Evolutionary conservation across 768 basidiomycete genomes (phyloP).

Genomic region (Pulveroboletus ravenelii): DNA sequence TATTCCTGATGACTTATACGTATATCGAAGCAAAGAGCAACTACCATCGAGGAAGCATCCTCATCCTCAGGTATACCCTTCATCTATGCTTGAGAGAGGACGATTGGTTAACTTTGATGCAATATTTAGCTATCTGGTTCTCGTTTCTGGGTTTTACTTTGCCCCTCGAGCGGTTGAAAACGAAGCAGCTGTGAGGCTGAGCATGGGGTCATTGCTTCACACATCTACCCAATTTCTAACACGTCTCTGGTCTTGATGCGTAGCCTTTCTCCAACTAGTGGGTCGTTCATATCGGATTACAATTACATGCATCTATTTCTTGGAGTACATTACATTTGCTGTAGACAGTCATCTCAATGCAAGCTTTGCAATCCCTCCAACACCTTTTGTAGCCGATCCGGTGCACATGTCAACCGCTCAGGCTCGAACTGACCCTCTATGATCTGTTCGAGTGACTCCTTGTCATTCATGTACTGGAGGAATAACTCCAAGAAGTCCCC

Average conservation of each 20-base stretch:
- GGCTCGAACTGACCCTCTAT: conserved; percentile 54
- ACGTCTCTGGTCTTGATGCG: conserved; percentile 11
- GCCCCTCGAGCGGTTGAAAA: conserved; percentile 49
- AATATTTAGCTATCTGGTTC: conserved; percentile 75
- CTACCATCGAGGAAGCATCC: conserved; percentile 94
- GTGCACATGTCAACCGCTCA: conserved; percentile 48
- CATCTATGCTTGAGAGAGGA: neutral
- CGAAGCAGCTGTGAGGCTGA: conserved; percentile 9
- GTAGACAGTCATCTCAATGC: conserved; percentile 37
- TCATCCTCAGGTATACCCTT: conserved; percentile 73
- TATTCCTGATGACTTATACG: conserved; percentile 97
- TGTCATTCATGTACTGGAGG: conserved; percentile 38
- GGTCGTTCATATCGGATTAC: conserved; percentile 5
- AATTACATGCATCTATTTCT: conserved; percentile 16
- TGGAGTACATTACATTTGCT: conserved; percentile 13
- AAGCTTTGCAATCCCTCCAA: conserved; percentile 51
- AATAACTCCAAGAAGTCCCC: conserved; percentile 80
- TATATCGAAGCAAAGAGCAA: conserved; percentile 99
- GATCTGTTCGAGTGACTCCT: conserved; percentile 45
- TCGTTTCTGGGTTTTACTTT: conserved; percentile 88
- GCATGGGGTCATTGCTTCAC: conserved; percentile 1
- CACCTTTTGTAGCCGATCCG: conserved; percentile 33
- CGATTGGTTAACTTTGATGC: neutral
- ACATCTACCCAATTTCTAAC: conserved; percentile 7
- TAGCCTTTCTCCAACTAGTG: neutral